phyloP scores from a whole-genome alignment of 495 filamentous ascomycete species.

The Aspergillus coremiiformis region DNA sequence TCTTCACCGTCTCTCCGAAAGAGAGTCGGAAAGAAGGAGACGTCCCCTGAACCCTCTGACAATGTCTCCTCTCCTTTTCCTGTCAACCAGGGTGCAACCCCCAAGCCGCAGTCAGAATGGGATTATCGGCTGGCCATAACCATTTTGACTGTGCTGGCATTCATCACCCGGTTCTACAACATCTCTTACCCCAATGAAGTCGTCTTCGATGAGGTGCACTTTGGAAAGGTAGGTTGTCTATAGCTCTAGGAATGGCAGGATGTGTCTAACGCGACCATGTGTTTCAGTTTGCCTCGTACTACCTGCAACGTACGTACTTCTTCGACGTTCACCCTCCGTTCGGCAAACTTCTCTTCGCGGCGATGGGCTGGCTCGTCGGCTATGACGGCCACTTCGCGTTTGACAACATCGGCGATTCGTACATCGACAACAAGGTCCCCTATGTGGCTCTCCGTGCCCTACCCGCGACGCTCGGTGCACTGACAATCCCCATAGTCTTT shows the following conservation, averaged over 20 bases:
- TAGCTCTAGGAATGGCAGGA: background rate
- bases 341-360: slow-evolving; percentile 62
- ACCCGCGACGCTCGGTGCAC: slow-evolving; percentile 82
- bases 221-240: slow-evolving; percentile 75
- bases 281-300: slow-evolving; percentile 85
- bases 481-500: slow-evolving; percentile 92
- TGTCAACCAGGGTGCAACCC: slow-evolving; percentile 9
- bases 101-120: slow-evolving; percentile 51
- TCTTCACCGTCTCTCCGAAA: slow-evolving; percentile 44
- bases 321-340: slow-evolving; percentile 99
- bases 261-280: slow-evolving; percentile 11
- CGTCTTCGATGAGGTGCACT: slow-evolving; percentile 98
- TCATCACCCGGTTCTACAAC: slow-evolving; percentile 88
- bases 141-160: slow-evolving; percentile 75
- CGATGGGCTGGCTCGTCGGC: slow-evolving; percentile 92
- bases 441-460: slow-evolving; percentile 93
- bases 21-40: slow-evolving; percentile 44
- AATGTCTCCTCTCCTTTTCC: slow-evolving; percentile 20
- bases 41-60: slow-evolving; percentile 24
- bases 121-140: slow-evolving; percentile 77
- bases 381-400: slow-evolving; percentile 97
- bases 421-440: slow-evolving; percentile 92
- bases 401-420: slow-evolving; percentile 98
- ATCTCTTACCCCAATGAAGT: slow-evolving; percentile 93
- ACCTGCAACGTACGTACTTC: slow-evolving; percentile 96